Percentiles rank a stretch among this genome's conserved stretches.
These are phyloP conservation scores for Penicillium aurantiogriseum DNA, from an alignment of 2,329 filamentous ascomycete species.

Conservation along the genomic window DNA sequence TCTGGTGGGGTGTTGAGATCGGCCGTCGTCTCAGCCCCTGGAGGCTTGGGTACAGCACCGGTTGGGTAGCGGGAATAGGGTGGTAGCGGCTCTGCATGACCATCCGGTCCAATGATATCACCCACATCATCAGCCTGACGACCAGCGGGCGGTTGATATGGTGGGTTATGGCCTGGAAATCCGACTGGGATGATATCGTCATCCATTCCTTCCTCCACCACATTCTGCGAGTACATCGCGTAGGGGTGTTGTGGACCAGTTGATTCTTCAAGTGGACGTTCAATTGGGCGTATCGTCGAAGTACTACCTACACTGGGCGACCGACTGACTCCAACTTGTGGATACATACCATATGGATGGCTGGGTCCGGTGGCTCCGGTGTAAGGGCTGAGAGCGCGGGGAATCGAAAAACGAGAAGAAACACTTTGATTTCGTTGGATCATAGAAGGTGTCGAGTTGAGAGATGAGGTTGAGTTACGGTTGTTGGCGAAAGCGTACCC, in stretches of 20 bases:
- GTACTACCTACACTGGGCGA: conserved; percentile 69
- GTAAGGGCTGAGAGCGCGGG: conserved; percentile 62
- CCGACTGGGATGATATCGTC: conserved; percentile 62
- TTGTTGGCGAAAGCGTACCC: conserved; percentile 27
- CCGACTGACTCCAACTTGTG: conserved; percentile 61
- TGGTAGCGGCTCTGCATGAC: conserved; percentile 85
- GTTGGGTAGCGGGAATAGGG: conserved; percentile 90
- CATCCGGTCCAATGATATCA: conserved; percentile 81
- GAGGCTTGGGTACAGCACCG: conserved; percentile 61
- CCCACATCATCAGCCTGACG: conserved; percentile 72
- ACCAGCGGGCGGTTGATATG: conserved; percentile 70
- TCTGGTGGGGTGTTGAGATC: conserved; percentile 47
- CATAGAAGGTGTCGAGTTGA: conserved; percentile 32
- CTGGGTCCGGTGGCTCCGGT: conserved; percentile 70
- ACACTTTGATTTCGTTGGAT: conserved; percentile 44
- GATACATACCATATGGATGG: conserved; percentile 82
- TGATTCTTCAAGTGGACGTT: conserved; percentile 59
- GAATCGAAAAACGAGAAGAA: conserved; percentile 47
- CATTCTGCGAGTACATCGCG: conserved; percentile 79
- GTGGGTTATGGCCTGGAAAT: conserved; percentile 65
- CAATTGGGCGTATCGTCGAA: conserved; percentile 62
- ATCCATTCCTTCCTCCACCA: conserved; percentile 57
- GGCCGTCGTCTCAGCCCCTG: conserved; percentile 32
- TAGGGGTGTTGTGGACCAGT: conserved; percentile 80
- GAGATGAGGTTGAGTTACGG: conserved; percentile 35